Percentiles rank a stretch among this genome's conserved stretches.
phyloP scores from a whole-genome alignment of 805 yeast genomes.

The Pichia rugopelliculosa region DNA sequence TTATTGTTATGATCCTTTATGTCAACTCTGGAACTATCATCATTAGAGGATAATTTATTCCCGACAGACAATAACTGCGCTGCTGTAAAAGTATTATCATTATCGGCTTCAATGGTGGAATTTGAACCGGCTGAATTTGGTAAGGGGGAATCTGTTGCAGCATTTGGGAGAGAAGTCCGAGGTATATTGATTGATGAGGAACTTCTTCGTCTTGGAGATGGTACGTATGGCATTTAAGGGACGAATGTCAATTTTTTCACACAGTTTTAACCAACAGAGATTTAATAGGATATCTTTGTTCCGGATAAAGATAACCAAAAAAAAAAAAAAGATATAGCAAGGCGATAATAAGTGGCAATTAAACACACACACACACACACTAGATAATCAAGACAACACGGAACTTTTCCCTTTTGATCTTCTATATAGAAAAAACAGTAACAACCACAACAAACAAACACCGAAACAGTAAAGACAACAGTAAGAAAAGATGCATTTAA shows the following conservation, averaged over 20 bases:
- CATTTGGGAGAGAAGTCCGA: not conserved
- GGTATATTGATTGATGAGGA: not conserved
- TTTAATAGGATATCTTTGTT: not conserved
- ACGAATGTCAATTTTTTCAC: not conserved
- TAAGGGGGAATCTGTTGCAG: not conserved
- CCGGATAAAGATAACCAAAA: no score
- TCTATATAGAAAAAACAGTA: no score
- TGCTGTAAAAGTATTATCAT: not conserved
- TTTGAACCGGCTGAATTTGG: not conserved
- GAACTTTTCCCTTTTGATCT: no score
- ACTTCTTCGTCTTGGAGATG: slow-evolving; percentile 4
- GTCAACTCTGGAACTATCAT: not conserved
- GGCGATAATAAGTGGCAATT: no score
- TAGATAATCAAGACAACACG: no score
- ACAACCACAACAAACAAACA: not conserved
- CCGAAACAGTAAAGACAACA: no score
- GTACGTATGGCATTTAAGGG: slow-evolving; percentile 11
- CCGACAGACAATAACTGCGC: not conserved
- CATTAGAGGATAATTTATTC: slow-evolving; percentile 1
- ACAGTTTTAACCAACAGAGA: no score
- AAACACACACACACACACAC: no score
- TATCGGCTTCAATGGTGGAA: not conserved
- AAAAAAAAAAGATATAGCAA: no score
- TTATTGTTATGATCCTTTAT: not conserved
- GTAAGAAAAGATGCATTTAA: no score